Evolutionary conservation across 306 rosid species (phyloP).

Genomic region (Sesbania bispinosa): DNA sequence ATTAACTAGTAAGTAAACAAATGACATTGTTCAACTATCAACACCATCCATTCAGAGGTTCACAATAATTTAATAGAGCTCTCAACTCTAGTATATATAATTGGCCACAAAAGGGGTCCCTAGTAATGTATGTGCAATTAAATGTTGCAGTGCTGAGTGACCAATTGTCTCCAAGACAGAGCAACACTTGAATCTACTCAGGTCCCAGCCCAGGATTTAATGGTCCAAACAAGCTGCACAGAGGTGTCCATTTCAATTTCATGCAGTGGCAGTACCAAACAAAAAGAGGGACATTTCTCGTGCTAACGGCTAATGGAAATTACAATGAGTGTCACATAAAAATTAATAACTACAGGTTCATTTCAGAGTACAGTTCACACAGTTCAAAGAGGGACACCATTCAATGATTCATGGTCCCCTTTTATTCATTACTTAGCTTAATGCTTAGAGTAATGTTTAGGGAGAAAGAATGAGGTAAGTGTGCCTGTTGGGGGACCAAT

Average conservation of each 20-base stretch:
- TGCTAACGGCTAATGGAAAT: neutral
- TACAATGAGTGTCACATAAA: neutral
- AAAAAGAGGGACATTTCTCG: neutral
- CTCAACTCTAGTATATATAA: neutral
- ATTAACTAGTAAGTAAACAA: neutral
- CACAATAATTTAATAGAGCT: neutral
- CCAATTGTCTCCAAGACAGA: neutral
- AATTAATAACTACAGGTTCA: neutral
- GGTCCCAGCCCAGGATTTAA: neutral
- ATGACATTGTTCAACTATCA: no score
- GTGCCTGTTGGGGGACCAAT: no score
- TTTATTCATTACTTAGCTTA: neutral
- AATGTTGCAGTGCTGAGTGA: neutral
- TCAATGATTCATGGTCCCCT: neutral
- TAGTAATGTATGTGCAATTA: neutral
- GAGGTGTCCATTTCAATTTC: neutral
- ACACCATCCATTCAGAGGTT: neutral
- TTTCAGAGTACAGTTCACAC: neutral
- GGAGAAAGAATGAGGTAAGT: no score
- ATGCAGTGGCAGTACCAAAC: neutral
- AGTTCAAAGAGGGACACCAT: neutral
- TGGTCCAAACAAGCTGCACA: neutral
- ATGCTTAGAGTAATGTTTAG: neutral
- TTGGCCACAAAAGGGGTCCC: neutral
- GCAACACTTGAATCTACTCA: neutral